These are phyloP conservation scores for Lichtheimia ramosa DNA, from an alignment of 371 early-diverging fungal genomes.

Conservation along the genomic window DNA sequence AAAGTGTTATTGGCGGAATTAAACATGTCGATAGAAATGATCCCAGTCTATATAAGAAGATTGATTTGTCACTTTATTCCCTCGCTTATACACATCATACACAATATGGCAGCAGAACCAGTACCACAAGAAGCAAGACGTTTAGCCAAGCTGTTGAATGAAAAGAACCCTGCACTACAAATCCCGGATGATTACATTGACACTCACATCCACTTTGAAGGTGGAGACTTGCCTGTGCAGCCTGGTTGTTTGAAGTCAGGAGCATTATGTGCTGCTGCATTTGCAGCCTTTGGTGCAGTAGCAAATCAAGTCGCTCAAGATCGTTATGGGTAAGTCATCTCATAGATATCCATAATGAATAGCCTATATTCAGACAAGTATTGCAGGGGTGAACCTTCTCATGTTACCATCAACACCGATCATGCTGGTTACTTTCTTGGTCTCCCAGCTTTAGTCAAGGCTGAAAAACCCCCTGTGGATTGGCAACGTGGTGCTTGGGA, in stretches of 20 bases:
- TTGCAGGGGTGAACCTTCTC: neutral
- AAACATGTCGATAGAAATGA: too few species aligned
- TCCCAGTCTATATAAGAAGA: too few species aligned
- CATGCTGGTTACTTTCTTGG: conserved; percentile 9
- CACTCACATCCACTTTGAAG: conserved; percentile 5
- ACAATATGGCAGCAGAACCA: neutral
- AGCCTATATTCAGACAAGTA: neutral
- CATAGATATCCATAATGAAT: neutral
- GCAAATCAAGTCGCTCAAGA: conserved; percentile 9
- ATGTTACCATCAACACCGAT: conserved; percentile 5
- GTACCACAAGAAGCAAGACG: conserved; percentile 13
- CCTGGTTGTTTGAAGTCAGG: conserved; percentile 11
- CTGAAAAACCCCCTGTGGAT: neutral
- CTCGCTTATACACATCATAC: neutral
- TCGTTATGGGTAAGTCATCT: conserved; percentile 4
- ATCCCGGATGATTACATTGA: conserved; percentile 1
- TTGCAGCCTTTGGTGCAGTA: conserved; percentile 6
- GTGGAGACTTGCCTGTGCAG: conserved; percentile 2
- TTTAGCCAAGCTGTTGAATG: neutral
- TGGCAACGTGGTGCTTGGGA: conserved; percentile 5
- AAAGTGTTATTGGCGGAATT: too few species aligned
- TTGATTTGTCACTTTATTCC: neutral
- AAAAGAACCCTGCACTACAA: conserved; percentile 11
- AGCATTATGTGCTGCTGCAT: neutral
- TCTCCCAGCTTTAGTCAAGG: neutral